Evolutionary conservation across 2,329 filamentous ascomycete species (phyloP), one percentile per base, ranked within the genome.

Genomic region (Fusarium acutatum): DNA sequence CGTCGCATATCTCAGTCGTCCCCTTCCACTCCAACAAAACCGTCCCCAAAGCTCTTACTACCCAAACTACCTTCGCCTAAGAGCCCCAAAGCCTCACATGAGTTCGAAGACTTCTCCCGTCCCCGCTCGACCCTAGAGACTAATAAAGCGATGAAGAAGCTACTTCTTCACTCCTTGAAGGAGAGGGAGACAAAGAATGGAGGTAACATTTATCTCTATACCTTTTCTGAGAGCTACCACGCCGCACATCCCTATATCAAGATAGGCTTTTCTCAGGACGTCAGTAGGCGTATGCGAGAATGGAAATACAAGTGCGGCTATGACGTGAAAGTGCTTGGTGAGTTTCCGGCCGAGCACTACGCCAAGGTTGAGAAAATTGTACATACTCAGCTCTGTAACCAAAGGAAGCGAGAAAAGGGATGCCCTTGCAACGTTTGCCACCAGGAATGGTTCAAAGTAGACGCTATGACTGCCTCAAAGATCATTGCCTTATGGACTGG

Each of bases 401-500:
- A 71, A n/a, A 73, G 79, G 3, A 72, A 74, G 62, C 61, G 71
- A 20, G 80, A 82, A 32, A 53, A 18, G 10, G 50, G 54, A 17
- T 82, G 80, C 24, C 60, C 52, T 15, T 82, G 81, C 46, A 43
- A 58, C 6, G 12, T 32, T 7, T 24, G 50, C 17, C 81, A 80
- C 24, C 20, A 60, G 0, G 80, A 82, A 63, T 82, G 80, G 77
- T 82, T 82, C 60, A 63, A 72, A 22, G 72, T 78, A 17, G 62
- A 63, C 11, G 57, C 18, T 11, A 44, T 46, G 2, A 62, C 60
- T 20, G 79, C 78, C 1, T 53, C 58, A n/a, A 60, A 50, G 4
- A 41, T 64, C 3, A 67, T 80, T 14, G 66, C 44, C 6, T 63
- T 79, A 41, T 82, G 80, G 80, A 62, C 76, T 9, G 63, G 60